These are phyloP conservation scores for Eucalyptus viminalis DNA, from an alignment of 345 rosid species.

Conservation along the genomic window DNA sequence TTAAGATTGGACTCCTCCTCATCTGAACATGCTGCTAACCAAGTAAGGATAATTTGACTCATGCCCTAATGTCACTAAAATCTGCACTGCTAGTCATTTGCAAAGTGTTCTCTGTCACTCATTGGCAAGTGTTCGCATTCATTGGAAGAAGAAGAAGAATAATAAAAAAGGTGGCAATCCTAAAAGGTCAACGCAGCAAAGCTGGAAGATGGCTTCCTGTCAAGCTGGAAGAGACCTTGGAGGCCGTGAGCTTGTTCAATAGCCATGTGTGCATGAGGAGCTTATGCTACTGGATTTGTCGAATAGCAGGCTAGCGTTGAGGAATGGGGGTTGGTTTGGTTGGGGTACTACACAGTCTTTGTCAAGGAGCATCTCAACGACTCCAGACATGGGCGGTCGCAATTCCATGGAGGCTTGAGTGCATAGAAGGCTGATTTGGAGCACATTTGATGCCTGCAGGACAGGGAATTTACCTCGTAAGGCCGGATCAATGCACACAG, in stretches of 20 bases:
- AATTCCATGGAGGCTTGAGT: constrained; percentile 50
- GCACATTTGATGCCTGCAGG: constrained; percentile 36
- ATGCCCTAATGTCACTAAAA: not conserved
- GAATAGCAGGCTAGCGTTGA: constrained; percentile 45
- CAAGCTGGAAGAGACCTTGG: not conserved
- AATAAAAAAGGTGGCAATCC: too few species aligned
- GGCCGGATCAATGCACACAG: constrained; percentile 19
- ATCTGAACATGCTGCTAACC: not conserved
- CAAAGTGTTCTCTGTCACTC: too few species aligned
- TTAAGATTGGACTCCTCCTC: not conserved
- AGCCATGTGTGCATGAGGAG: not conserved
- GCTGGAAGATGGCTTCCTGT: too few species aligned
- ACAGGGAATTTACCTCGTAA: constrained; percentile 9
- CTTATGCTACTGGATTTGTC: constrained; percentile 1
- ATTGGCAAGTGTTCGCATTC: too few species aligned
- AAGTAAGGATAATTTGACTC: not conserved
- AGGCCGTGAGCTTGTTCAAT: not conserved
- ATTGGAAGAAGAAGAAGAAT: too few species aligned
- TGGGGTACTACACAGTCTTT: constrained; percentile 13
- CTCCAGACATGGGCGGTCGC: constrained; percentile 50
- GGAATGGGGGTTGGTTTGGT: constrained; percentile 78
- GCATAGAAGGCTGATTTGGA: constrained; percentile 59
- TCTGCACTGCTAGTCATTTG: not conserved
- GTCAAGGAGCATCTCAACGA: constrained; percentile 34
- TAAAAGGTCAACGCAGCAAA: too few species aligned